Evolutionary conservation across 805 yeast genomes (phyloP), one percentile per base, ranked within the genome.

Genomic region (Saturnispora halmiae): DNA sequence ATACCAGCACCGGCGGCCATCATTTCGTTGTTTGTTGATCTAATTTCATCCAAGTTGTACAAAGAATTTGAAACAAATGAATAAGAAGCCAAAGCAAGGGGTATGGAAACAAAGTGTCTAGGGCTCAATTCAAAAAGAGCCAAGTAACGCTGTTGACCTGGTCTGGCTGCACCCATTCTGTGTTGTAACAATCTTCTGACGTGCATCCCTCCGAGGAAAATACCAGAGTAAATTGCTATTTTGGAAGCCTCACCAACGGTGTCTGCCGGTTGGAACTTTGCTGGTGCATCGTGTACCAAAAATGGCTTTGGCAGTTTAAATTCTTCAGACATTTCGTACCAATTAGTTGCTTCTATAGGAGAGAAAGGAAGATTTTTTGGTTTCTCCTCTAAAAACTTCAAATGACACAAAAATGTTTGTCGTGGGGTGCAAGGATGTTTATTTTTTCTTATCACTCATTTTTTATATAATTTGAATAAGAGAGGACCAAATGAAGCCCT

Each of bases 151-250:
- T 58, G 60, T 34, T 52, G 52, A 41, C 67, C 63, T 8, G 67
- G 65, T 55, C 66, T 58, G 2, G 64, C 60, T 9, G 64, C 50
- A 8, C 65, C 66, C 46, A 55, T 61, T 45, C 64, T 50, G 34
- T 54, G 55, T 45, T 63, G 66, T 25, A 61, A 36, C 40, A 58
- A 36, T 43, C 66, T 53, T 53, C 67, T 56, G 18, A 61, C 43
- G 31, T 63, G 65, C 59, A 57, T 59, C 42, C 64, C 67, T 16
- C 59, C 61, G 15, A 61, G 45, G 35, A 63, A 51, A 10, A 61
- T 41, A n/a, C 58, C 59, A 2, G 65, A 50, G 22, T 50, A 57
- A 10, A 54, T 29, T 6, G 52, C 46, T n/a, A 54, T 46, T 38
- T 59, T 60, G 21, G 48, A 41, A 10, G 61, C 47, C 29, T 55